phyloP scores from a whole-genome alignment of 2,329 filamentous ascomycete species.

The Aspergillus chevalieri region DNA sequence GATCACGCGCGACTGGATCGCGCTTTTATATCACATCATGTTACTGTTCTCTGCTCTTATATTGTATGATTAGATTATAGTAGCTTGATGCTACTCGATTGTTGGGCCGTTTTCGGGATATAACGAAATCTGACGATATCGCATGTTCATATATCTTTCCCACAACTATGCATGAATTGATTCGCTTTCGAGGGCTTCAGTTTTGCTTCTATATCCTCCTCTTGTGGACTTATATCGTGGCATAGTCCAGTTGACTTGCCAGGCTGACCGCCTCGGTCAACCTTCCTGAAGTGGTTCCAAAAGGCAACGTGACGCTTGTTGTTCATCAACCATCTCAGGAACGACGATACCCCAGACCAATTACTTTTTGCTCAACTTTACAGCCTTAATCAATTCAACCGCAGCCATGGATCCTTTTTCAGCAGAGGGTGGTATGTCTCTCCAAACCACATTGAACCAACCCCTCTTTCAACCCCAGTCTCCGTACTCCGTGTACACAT shows the following conservation, averaged over 20 bases:
- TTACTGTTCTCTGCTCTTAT: background rate
- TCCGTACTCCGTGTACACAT: conserved; percentile 7
- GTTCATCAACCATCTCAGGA: background rate
- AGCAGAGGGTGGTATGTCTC: conserved; percentile 52
- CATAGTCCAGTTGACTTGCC: background rate
- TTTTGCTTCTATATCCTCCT: too few species aligned
- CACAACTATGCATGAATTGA: too few species aligned
- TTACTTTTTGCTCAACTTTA: background rate
- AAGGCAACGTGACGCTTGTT: conserved; percentile 19
- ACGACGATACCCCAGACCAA: background rate
- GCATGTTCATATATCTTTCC: too few species aligned
- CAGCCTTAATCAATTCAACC: conserved; percentile 6
- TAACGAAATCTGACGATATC: too few species aligned
- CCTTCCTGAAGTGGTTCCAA: conserved; percentile 6
- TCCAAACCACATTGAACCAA: background rate
- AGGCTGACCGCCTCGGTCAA: conserved; percentile 4
- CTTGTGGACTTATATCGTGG: too few species aligned
- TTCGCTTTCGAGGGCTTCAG: too few species aligned
- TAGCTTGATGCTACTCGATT: too few species aligned
- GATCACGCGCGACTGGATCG: conserved; percentile 15
- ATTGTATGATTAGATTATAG: too few species aligned
- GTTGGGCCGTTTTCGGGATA: too few species aligned
- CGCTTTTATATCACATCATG: conserved; percentile 2
- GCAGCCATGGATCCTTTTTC: conserved; percentile 58
- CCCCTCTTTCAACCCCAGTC: background rate